A percentile compares a stretch with the other conserved stretches of the same genome.
phyloP scores from a whole-genome alignment of 495 filamentous ascomycete genomes.

The Penicillium chermesinum region DNA sequence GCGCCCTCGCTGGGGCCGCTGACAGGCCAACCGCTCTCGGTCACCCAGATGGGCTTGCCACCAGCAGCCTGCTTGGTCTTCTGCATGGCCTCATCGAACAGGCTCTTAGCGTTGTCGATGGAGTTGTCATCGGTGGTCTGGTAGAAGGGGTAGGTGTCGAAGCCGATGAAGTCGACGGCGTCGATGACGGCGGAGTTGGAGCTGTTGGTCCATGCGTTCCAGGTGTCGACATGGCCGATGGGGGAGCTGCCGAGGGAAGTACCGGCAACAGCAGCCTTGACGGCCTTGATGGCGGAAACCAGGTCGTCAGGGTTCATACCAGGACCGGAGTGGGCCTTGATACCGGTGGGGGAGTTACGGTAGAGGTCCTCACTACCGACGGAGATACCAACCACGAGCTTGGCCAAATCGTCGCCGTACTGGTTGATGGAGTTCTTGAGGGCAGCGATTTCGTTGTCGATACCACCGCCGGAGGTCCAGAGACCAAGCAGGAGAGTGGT shows the following conservation, averaged over 20 bases:
- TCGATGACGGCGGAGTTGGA: conserved; percentile 66
- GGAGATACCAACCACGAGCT: conserved; percentile 75
- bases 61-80: conserved; percentile 53
- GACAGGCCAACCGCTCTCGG: conserved; percentile 86
- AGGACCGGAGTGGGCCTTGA: conserved; percentile 46
- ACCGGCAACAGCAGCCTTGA: conserved; percentile 52
- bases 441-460: conserved; percentile 65
- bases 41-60: conserved; percentile 78
- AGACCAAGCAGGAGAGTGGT: conserved; percentile 71
- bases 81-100: conserved; percentile 60
- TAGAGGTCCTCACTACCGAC: conserved; percentile 91
- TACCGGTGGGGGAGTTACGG: conserved; percentile 60
- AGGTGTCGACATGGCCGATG: conserved; percentile 89
- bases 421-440: conserved; percentile 56
- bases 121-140: conserved; percentile 63
- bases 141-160: conserved; percentile 74
- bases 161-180: conserved; percentile 70
- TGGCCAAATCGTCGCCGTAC: conserved; percentile 57
- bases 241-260: conserved; percentile 51
- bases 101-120: conserved; percentile 53
- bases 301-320: conserved; percentile 56
- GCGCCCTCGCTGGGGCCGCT: conserved; percentile 55
- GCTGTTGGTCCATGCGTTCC: conserved; percentile 76
- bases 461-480: conserved; percentile 67
- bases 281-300: conserved; percentile 60